Base-by-base conservation (phyloP, 192 early-diverging fungal genomes). In the Thamnidium elegans region DNA sequence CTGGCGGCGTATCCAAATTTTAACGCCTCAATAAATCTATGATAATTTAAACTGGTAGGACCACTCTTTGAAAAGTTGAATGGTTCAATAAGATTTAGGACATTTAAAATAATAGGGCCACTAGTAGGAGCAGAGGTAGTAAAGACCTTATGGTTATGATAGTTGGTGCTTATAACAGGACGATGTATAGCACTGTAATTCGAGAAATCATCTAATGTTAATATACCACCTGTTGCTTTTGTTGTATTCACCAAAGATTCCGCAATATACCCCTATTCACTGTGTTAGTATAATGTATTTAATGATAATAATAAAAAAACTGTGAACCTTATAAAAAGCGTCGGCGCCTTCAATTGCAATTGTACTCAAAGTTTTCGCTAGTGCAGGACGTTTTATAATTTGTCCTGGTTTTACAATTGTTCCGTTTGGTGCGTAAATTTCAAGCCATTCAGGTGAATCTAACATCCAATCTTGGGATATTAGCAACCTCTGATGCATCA, bases 1-100 rank as follows among this genome's bases (percentile, higher is more conserved):
- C 94, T 81, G 67, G 88, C 83, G 1, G 94, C 94, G 67, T 84
- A 93, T 14, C 87, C 94, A 67, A 72, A 91, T 69, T 96, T 96
- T 68, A 92, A 85, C 8, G 91, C 84, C 69, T 98, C 95, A 3
- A 93, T 81, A 13, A 94, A 76, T 55, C 91, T 85, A 70, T 98
- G 95, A 26, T 86, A 76, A 50, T 87, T 93, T 14, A 88, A 26
- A 3, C 82, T 78, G 2, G 80, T 80, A 17, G 76, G 72, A 4
- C 87, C 87, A 19, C 85, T 78, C 11, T 63, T 26, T 0, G 71
- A 71, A 14, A 94, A 80, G 42, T 89, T 79, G 72, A 83, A 96
- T 39, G 90, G 82, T 68, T 98, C 95, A 53, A 94, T 67, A 34
- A 93, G 83, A 55, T 96, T 96, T 44, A 98, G 80, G 65, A 94